These are phyloP conservation scores for Xylaria acuta DNA, from an alignment of 495 filamentous ascomycete species.

Conservation along the genomic window DNA sequence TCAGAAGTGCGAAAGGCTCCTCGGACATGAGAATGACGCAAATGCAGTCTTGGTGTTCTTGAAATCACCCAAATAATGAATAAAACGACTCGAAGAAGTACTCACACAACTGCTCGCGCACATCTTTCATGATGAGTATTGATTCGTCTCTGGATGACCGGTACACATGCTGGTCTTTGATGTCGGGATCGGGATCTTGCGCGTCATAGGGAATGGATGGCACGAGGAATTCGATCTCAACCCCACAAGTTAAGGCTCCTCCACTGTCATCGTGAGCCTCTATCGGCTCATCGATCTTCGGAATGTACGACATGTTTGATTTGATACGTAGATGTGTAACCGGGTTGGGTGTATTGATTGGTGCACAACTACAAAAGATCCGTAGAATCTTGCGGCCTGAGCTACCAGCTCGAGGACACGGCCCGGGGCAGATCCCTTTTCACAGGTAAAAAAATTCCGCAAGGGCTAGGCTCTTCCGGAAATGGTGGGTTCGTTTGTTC, in stretches of 20 bases:
- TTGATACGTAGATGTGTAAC: not conserved
- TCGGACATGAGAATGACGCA: not conserved
- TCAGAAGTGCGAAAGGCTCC: not conserved
- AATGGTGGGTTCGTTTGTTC: not conserved
- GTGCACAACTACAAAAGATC: not conserved
- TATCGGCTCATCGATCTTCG: constrained; percentile 30
- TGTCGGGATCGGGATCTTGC: constrained; percentile 26
- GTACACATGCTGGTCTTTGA: not conserved
- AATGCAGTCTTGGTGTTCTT: not conserved
- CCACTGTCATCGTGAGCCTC: constrained; percentile 28
- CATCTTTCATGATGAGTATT: not conserved
- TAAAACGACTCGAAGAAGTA: not conserved
- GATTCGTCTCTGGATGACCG: not conserved
- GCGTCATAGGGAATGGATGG: not conserved
- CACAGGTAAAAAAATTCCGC: too few species aligned
- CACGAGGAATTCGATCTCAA: constrained; percentile 36
- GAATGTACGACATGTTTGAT: constrained; percentile 7
- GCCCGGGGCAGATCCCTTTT: not conserved
- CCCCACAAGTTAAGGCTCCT: constrained; percentile 30
- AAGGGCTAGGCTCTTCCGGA: not conserved
- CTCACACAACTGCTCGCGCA: constrained; percentile 9
- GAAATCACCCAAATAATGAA: not conserved
- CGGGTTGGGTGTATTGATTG: not conserved
- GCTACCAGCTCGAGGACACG: too few species aligned
- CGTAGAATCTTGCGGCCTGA: not conserved